Evolutionary conservation across 371 early-diverging fungal species (phyloP), one percentile per base, ranked within the genome.

Genomic region (Apophysomyces trapeziformis): DNA sequence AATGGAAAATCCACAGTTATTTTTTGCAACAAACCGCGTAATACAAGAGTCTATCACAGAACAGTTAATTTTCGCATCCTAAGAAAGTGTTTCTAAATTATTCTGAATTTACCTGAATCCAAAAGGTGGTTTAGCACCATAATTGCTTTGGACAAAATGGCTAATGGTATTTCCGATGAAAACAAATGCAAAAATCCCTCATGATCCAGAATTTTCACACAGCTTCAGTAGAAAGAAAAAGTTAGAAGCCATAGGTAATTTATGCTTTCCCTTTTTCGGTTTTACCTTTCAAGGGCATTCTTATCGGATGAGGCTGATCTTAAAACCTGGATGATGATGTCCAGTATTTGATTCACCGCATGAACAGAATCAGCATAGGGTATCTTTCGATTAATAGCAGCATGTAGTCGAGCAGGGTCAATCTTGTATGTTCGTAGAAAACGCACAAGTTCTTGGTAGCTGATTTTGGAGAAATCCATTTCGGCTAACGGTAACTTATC

Each of bases 221-320:
- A 50, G 21, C 54, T 50, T 18, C 21, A 26, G 32, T 35, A 50
- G 21, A n/a, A 21, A 21, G 18, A 50, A 16, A 50, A n/a, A 16
- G 4, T 18, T 16, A 26, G 21, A 21, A 21, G 32, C 32, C 32
- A 26, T 26, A 26, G 2, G 3, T 3, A 2, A 2, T 26, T 26
- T 26, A 26, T 26, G 32, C 32, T 26, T 26, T 26, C 32, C 21
- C 35, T 18, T 5, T 21, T 21, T 50, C 47, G 21, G 8, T 18
- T 50, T 50, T 50, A 50, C 54, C 54, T 50, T 21, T 50, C 54
- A 8, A 50, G 54, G 54, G 54, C 9, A 26, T 21, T 21, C 21
- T 50, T 50, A 11, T 50, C 54, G 21, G 54, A 16, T 16, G 54
- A 50, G 9, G 54, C 54, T 21, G 54, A 50, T 21, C n/a, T 16